Evolutionary conservation across 805 yeast species (phyloP).

Genomic region (Wickerhamomyces chaumierensis): DNA sequence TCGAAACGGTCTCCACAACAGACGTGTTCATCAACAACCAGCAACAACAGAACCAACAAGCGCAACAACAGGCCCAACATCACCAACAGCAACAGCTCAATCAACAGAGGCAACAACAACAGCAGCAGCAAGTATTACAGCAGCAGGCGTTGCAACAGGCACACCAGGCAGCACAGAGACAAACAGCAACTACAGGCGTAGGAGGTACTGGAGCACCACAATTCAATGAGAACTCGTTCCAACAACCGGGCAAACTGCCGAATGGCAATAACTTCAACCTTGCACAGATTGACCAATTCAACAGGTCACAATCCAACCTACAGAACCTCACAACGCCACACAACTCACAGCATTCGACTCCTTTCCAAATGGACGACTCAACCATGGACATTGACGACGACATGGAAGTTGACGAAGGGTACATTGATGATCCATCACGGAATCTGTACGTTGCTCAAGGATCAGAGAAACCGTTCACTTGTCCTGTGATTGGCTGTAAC

Average conservation of each 20-base stretch:
- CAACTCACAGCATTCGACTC: constrained; percentile 14
- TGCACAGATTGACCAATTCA: not conserved
- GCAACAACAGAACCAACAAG: constrained; percentile 5
- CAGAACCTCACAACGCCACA: constrained; percentile 1
- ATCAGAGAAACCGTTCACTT: constrained; percentile 89
- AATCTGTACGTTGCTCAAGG: constrained; percentile 89
- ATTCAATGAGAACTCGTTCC: constrained; percentile 3
- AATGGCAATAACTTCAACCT: not conserved
- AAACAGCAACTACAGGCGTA: constrained; percentile 13
- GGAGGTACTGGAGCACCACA: not conserved
- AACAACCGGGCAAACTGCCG: constrained; percentile 6
- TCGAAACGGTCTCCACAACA: constrained; percentile 87
- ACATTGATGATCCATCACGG: constrained; percentile 94
- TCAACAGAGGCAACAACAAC: constrained; percentile 7
- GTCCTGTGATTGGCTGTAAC: constrained; percentile 97
- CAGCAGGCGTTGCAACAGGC: constrained; percentile 8
- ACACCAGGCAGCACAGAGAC: constrained; percentile 4
- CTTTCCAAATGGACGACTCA: constrained; percentile 24
- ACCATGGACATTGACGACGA: constrained; percentile 20
- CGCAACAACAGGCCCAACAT: constrained; percentile 13
- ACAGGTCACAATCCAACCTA: not conserved
- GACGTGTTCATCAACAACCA: constrained; percentile 64
- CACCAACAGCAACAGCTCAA: constrained; percentile 17
- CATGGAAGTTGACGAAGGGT: constrained; percentile 59
- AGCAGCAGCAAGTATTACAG: constrained; percentile 10